Evolutionary conservation across 805 yeast species (phyloP).

Genomic region (Millerozyma miso): DNA sequence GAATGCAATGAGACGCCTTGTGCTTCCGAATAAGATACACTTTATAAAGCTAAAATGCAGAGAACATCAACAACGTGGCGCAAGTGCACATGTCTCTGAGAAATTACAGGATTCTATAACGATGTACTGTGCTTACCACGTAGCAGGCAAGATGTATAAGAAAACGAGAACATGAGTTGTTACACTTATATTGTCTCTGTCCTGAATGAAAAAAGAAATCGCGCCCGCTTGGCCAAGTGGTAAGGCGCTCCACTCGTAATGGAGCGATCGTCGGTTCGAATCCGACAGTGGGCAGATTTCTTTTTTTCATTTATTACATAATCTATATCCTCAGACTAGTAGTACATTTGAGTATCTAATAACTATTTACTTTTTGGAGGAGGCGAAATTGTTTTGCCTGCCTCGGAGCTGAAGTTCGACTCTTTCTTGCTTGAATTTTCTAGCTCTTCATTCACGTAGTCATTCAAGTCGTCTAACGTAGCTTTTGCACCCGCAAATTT

Average conservation of each 20-base stretch:
- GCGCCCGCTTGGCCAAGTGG: conserved; percentile 52
- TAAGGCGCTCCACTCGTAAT: conserved; percentile 54
- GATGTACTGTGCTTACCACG: too few relatives aligned
- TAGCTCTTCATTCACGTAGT: conserved; percentile 42
- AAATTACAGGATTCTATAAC: too few relatives aligned
- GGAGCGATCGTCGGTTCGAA: conserved; percentile 53
- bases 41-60: too few relatives aligned
- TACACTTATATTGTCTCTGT: too few relatives aligned
- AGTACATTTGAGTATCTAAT: not conserved
- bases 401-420: conserved; percentile 8
- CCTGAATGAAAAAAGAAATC: not conserved
- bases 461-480: conserved; percentile 25
- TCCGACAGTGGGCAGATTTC: conserved; percentile 46
- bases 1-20: too few relatives aligned
- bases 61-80: too few relatives aligned
- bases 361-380: conserved; percentile 14
- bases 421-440: conserved; percentile 37
- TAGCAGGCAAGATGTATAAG: too few relatives aligned
- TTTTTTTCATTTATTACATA: too few relatives aligned
- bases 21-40: too few relatives aligned
- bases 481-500: conserved; percentile 20
- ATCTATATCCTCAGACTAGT: too few relatives aligned
- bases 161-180: too few relatives aligned
- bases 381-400: conserved; percentile 10
- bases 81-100: too few relatives aligned